Percentiles rank a stretch among this genome's conserved stretches.
phyloP scores from a whole-genome alignment of 2,329 filamentous ascomycete genomes.

The Pseudovirgaria hyperparasitica region DNA sequence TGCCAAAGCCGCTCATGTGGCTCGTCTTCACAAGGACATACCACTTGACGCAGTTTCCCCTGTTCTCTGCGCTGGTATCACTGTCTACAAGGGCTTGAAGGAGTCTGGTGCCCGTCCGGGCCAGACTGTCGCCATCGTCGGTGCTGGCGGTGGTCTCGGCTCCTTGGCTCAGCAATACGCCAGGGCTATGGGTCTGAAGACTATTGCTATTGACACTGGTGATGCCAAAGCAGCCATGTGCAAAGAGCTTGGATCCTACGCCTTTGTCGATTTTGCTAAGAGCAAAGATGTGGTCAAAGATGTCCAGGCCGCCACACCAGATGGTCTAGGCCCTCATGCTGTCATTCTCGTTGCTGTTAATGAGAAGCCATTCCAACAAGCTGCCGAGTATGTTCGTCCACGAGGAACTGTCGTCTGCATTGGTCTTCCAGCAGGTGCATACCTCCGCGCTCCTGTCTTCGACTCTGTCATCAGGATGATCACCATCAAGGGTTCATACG shows the following conservation, averaged over 20 bases:
- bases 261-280: conserved; percentile 69
- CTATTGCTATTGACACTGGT: conserved; percentile 73
- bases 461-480: conserved; percentile 84
- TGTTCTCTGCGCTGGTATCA: conserved; percentile 74
- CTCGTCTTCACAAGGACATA: conserved; percentile 65
- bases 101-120: conserved; percentile 64
- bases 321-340: conserved; percentile 75
- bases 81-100: conserved; percentile 85
- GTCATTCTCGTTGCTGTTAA: conserved; percentile 74
- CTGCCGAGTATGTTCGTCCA: conserved; percentile 72
- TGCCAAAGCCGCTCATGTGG: conserved; percentile 74
- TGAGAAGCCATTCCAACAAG: conserved; percentile 94
- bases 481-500: conserved; percentile 83
- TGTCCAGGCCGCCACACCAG: conserved; percentile 67
- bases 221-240: conserved; percentile 66
- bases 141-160: conserved; percentile 73
- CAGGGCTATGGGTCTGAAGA: conserved; percentile 73
- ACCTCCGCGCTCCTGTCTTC: conserved; percentile 74
- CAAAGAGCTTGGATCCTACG: conserved; percentile 53
- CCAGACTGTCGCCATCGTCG: conserved; percentile 71
- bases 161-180: conserved; percentile 76
- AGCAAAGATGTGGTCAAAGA: conserved; percentile 70
- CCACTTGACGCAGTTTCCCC: conserved; percentile 67
- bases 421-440: conserved; percentile 70
- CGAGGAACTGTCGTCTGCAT: conserved; percentile 78